phyloP scores from a whole-genome alignment of 805 yeast genomes.

The Maudiozyma pseudohumilis region DNA sequence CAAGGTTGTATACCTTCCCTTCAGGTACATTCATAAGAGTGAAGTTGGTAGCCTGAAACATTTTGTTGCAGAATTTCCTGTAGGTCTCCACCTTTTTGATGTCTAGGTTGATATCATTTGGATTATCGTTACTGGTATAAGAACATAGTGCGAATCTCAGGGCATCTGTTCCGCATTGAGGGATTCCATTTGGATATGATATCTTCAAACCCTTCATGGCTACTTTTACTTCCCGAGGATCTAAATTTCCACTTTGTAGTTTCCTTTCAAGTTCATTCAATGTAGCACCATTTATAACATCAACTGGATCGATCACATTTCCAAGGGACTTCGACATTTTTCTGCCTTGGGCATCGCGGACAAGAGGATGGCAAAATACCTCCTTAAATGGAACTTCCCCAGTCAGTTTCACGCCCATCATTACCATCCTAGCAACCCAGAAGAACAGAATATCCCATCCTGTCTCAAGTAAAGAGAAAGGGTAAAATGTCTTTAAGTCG shows the following conservation, averaged over 20 bases:
- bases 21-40: conserved; percentile 79
- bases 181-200: conserved; percentile 90
- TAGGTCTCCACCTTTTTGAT: conserved; percentile 93
- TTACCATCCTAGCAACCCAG: conserved; percentile 96
- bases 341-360: conserved; percentile 96
- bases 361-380: conserved; percentile 96
- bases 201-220: conserved; percentile 78
- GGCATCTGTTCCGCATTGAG: conserved; percentile 98
- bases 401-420: conserved; percentile 78
- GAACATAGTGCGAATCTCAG: conserved; percentile 95
- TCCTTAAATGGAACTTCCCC: conserved; percentile 87
- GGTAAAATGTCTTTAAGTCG: conserved; percentile 70
- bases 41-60: conserved; percentile 95
- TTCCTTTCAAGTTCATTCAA: conserved; percentile 68
- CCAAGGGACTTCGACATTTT: conserved; percentile 98
- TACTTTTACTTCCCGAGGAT: conserved; percentile 69
- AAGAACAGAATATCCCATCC: conserved; percentile 99
- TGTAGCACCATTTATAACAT: conserved; percentile 79
- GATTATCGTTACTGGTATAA: conserved; percentile 95
- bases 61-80: conserved; percentile 97
- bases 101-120: conserved; percentile 91
- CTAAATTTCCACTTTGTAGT: conserved; percentile 70
- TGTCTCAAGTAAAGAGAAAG: conserved; percentile 88
- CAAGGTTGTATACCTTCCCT: too few species aligned
- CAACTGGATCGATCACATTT: conserved; percentile 90